Conservation (phyloP, 1,139 yeast genomes). For the Saccharomyces hybrid region DNA sequence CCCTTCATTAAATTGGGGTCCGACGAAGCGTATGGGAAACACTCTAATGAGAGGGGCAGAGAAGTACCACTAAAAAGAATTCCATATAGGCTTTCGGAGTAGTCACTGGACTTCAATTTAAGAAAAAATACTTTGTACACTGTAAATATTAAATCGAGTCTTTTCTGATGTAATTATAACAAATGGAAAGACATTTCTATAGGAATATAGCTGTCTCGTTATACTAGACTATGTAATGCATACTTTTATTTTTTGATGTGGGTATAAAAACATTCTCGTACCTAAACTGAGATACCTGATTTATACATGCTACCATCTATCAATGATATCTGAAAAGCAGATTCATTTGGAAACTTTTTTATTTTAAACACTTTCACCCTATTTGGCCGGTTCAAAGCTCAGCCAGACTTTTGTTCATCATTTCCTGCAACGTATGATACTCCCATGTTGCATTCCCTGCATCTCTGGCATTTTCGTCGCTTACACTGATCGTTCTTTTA, state of each 20-base stretch:
- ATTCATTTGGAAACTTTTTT: too few relatives aligned
- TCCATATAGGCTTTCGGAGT: not conserved
- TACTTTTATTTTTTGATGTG: too few relatives aligned
- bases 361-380: too few relatives aligned
- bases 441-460: conserved; percentile 33
- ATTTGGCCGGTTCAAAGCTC: not conserved
- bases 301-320: too few relatives aligned
- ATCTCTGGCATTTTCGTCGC: conserved; percentile 16
- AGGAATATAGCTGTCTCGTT: too few relatives aligned
- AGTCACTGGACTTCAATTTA: not conserved
- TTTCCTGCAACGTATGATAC: conserved; percentile 18
- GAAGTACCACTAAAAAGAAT: conserved; percentile 37
- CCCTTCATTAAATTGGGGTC: conserved; percentile 39
- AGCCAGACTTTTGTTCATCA: not conserved
- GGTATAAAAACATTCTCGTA: too few relatives aligned
- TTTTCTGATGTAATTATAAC: not conserved
- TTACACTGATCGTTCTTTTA: conserved; percentile 52
- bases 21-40: conserved; percentile 43
- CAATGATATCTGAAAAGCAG: too few relatives aligned
- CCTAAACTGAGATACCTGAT: too few relatives aligned
- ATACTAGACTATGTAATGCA: too few relatives aligned
- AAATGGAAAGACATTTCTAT: not conserved
- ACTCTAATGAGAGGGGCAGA: conserved; percentile 37
- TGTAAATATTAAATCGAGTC: not conserved
- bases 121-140: not conserved